A percentile compares a stretch with the other conserved stretches of the same genome.
These are phyloP conservation scores for Trametes elegans DNA, from an alignment of 768 basidiomycete species.

Conservation along the genomic window DNA sequence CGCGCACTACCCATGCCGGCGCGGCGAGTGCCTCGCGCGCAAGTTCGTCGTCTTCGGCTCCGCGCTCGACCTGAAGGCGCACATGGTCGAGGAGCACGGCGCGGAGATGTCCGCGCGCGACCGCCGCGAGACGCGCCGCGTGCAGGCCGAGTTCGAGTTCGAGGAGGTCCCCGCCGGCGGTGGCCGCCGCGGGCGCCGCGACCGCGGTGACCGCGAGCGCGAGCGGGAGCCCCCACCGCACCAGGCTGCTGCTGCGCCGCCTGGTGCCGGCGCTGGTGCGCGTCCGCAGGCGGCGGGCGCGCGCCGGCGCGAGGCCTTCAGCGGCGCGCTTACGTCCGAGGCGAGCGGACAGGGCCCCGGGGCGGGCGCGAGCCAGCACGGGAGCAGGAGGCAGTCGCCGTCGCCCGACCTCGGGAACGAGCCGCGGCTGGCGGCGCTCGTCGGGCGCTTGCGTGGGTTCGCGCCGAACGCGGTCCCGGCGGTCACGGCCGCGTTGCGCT, in stretches of 20 bases:
- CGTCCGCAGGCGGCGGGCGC: constrained; percentile 30
- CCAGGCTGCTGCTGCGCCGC: constrained; percentile 5
- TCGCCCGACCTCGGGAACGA: constrained; percentile 46
- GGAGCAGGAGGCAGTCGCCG: constrained; percentile 32
- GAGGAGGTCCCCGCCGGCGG: constrained; percentile 46
- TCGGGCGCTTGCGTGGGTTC: constrained; percentile 58
- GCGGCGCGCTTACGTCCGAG: constrained; percentile 53
- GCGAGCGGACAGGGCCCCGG: constrained; percentile 26
- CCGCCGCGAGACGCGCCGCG: constrained; percentile 62
- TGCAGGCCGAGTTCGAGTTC: constrained; percentile 68
- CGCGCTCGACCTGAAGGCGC: constrained; percentile 85
- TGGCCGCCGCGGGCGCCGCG: constrained; percentile 42
- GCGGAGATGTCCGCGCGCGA: constrained; percentile 70
- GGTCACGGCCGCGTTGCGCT: constrained; percentile 72
- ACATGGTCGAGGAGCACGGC: constrained; percentile 84
- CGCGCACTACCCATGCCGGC: constrained; percentile 76
- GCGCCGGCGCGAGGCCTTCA: constrained; percentile 62
- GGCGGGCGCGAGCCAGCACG: constrained; percentile 19
- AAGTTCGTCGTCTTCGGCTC: constrained; percentile 96
- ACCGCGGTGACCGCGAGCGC: constrained; percentile 48
- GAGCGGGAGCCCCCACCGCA: constrained; percentile 48
- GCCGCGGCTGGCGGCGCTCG: constrained; percentile 51
- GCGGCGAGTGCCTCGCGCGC: constrained; percentile 69
- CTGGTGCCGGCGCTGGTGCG: constrained; percentile 22
- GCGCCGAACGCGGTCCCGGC: constrained; percentile 62